A percentile compares a stretch with the other conserved stretches of the same genome.
phyloP scores from a whole-genome alignment of 805 yeast genomes.

The Zygosaccharomyces bailii region DNA sequence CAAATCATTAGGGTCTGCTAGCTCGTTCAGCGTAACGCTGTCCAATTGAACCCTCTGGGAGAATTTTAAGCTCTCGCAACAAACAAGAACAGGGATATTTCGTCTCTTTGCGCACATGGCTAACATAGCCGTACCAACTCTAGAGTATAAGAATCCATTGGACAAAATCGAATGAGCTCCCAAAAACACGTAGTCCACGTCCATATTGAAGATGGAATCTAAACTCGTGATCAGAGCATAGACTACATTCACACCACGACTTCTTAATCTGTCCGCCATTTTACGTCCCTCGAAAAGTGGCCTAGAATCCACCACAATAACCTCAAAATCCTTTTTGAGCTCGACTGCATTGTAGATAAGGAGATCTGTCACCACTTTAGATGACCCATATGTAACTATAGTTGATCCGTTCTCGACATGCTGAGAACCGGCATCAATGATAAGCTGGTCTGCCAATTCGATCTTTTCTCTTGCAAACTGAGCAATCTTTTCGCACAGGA shows the following conservation, averaged over 20 bases:
- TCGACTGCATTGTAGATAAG: conserved; percentile 64
- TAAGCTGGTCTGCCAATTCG: conserved; percentile 76
- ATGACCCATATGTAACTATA: conserved; percentile 82
- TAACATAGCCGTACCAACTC: conserved; percentile 92
- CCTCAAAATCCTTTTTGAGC: conserved; percentile 65
- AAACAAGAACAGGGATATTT: conserved; percentile 89
- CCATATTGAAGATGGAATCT: conserved; percentile 72
- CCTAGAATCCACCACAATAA: conserved; percentile 86
- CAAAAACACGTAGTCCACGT: conserved; percentile 80
- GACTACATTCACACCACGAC: conserved; percentile 61
- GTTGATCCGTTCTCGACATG: conserved; percentile 77
- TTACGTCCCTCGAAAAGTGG: conserved; percentile 92
- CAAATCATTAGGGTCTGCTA: conserved; percentile 75
- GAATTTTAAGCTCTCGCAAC: conserved; percentile 93
- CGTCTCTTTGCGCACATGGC: conserved; percentile 88
- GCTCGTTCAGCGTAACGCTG: conserved; percentile 89
- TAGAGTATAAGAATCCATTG: conserved; percentile 85
- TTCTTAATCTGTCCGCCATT: conserved; percentile 61
- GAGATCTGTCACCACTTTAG: conserved; percentile 74
- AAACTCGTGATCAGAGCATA: conserved; percentile 79
- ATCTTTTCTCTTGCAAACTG: conserved; percentile 81
- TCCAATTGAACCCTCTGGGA: conserved; percentile 94
- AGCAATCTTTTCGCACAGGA: conserved; percentile 65
- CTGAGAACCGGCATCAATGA: conserved; percentile 71
- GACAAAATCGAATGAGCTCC: conserved; percentile 98